phyloP scores from a whole-genome alignment of 192 early-diverging fungal genomes.

The Linnemannia zychae region DNA sequence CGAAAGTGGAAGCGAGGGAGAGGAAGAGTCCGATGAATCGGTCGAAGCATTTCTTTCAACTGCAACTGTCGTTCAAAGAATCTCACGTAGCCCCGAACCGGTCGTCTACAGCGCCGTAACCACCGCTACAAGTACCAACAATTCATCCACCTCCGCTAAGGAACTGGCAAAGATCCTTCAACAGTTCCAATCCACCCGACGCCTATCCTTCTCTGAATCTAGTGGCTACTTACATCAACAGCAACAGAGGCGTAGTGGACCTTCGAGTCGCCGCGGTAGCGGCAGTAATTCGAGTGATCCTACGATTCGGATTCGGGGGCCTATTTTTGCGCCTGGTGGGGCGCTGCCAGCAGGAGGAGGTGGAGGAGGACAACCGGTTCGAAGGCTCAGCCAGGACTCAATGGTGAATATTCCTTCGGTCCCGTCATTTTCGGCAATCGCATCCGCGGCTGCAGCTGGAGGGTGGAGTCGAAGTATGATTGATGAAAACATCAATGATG shows the following conservation, averaged over 20 bases:
- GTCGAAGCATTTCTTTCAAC: neutral
- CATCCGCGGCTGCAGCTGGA: neutral
- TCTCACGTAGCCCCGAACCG: neutral
- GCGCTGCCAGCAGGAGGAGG: neutral
- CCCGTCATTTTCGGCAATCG: neutral
- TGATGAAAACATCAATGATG: neutral
- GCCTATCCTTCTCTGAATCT: neutral
- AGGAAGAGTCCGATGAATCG: neutral
- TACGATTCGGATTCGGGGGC: constrained; percentile 15
- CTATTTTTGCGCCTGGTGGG: neutral
- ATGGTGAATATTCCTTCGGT: neutral
- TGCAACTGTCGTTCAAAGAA: neutral
- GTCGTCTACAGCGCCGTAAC: neutral
- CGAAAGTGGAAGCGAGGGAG: neutral
- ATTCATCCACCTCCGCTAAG: neutral
- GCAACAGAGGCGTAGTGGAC: neutral
- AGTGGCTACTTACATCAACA: neutral
- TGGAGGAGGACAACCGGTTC: neutral
- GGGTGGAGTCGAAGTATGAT: neutral
- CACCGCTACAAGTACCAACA: no score
- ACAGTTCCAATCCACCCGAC: constrained; percentile 10
- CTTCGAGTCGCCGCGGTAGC: neutral
- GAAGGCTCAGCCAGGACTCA: neutral
- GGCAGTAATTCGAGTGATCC: constrained; percentile 24
- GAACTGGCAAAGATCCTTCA: constrained; percentile 19